phyloP scores from a whole-genome alignment of 805 yeast genomes.

The Metschnikowia peoriensis region DNA sequence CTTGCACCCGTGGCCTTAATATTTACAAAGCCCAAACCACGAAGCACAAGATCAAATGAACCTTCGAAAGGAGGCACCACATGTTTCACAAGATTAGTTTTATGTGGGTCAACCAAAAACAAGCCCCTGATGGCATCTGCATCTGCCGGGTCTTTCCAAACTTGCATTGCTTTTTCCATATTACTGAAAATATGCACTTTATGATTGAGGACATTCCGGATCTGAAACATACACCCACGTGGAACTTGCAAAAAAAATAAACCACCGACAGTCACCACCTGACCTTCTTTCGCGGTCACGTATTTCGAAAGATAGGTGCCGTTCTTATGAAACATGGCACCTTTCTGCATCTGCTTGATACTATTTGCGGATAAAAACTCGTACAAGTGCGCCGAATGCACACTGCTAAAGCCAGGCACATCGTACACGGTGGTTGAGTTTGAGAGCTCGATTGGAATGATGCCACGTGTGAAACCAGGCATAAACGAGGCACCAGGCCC shows the following conservation, averaged over 20 bases:
- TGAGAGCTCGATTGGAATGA: constrained; percentile 32
- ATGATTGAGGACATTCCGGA: constrained; percentile 45
- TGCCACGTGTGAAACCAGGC: constrained; percentile 71
- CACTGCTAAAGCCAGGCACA: constrained; percentile 46
- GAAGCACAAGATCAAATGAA: constrained; percentile 60
- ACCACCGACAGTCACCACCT: constrained; percentile 58
- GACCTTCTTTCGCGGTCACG: constrained; percentile 41
- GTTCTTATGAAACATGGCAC: constrained; percentile 24
- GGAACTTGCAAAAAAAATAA: constrained; percentile 59
- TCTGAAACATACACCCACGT: constrained; percentile 43
- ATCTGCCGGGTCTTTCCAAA: constrained; percentile 26
- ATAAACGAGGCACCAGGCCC: constrained; percentile 51
- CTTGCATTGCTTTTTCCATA: constrained; percentile 29
- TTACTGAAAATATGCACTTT: constrained; percentile 32
- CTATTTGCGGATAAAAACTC: constrained; percentile 22
- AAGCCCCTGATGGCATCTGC: constrained; percentile 20
- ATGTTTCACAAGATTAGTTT: constrained; percentile 25
- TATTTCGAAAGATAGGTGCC: constrained; percentile 34
- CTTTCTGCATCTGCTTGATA: constrained; percentile 30
- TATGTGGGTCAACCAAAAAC: constrained; percentile 15
- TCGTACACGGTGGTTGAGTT: constrained; percentile 37
- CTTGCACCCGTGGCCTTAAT: constrained; percentile 56
- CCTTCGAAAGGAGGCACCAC: constrained; percentile 73
- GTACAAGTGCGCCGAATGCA: constrained; percentile 25
- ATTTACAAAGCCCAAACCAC: constrained; percentile 61